Evolutionary conservation across 169 alveolate genomes (phyloP), one percentile per base, ranked within the genome.

Genomic region (Babesia sp.): DNA sequence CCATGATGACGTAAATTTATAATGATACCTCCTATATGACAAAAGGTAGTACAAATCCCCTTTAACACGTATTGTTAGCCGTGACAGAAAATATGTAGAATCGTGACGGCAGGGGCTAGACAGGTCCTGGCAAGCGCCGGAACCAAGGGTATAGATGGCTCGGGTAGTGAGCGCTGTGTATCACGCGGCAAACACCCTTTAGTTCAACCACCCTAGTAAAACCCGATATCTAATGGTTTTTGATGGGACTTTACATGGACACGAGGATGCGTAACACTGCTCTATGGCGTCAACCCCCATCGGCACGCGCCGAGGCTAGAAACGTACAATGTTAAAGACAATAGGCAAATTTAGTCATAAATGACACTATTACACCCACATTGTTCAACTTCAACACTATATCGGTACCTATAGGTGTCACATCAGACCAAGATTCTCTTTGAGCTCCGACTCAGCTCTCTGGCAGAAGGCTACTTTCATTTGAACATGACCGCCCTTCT

Each of bases 401-500:
- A 12, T 6, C 8, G 20, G 33, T 8, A 18, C 56, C 18, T 48
- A 6, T 33, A 11, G 67, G 28, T 33, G 50, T 33, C 50, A 22
- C 26, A 8, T 39, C 12, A n/a, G 14, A 39, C 28, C 50, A 12
- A 18, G 14, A 20, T n/a, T 57, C 46, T 7, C 34, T 57, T 57
- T 29, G 18, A 57, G 67, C 50, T n/a, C 50, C 33, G 50, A 11
- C 33, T 18, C 67, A 22, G 16, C 5, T 37, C 28, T 34, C 51
- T 57, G 67, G 48, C 67, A n/a, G 50, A 57, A 57, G 67, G 67
- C 67, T 31, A 22, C 11, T 18, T n/a, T 14, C 39, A 72, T 39
- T 53, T 24, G 54, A 63, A 51, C 42, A 94, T 94, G 99, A 91
- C 98, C 56, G 99, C 99, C 12, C 85, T 96, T 61, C 91, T 96